Conservation (phyloP, 2,329 filamentous ascomycete species). For the Colletotrichum salicis region DNA sequence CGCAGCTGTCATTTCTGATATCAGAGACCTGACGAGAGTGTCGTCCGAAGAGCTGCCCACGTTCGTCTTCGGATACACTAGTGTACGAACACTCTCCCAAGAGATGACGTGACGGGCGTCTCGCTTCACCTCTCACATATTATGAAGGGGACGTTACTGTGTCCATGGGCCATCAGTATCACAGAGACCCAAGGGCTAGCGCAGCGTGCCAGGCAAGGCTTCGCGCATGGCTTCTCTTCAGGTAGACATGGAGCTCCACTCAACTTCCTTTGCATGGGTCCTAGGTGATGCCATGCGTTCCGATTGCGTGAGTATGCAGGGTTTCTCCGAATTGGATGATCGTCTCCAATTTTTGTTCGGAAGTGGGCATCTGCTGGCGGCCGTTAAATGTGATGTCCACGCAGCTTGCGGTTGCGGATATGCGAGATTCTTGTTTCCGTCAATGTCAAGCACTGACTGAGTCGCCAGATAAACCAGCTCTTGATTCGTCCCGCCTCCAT, state of each 20-base stretch:
- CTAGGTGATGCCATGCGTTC: slow-evolving; percentile 11
- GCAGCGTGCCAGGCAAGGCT: not conserved
- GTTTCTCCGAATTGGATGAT: slow-evolving; percentile 22
- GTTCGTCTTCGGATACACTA: not conserved
- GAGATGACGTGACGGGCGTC: not conserved
- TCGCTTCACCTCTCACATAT: not conserved
- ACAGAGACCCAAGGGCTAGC: not conserved
- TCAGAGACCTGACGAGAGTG: not conserved
- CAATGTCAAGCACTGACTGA: not conserved
- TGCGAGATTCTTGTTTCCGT: not conserved
- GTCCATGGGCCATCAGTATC: not conserved
- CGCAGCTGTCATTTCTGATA: not conserved
- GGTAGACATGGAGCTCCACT: not conserved
- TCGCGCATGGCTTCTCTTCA: slow-evolving; percentile 11
- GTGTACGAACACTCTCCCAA: not conserved
- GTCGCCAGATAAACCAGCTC: not conserved
- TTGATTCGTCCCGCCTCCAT: not conserved
- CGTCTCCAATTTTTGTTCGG: slow-evolving; percentile 21
- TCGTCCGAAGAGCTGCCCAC: not conserved
- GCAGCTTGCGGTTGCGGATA: not conserved
- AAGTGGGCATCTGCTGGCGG: not conserved
- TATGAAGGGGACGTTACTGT: not conserved
- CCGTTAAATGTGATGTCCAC: slow-evolving; percentile 15
- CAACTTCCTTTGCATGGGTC: slow-evolving; percentile 10
- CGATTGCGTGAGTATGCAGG: slow-evolving; percentile 17